Evolutionary conservation across 1,284 basidiomycete genomes (phyloP).

Genomic region (Neotropicomus parvogracilis): DNA sequence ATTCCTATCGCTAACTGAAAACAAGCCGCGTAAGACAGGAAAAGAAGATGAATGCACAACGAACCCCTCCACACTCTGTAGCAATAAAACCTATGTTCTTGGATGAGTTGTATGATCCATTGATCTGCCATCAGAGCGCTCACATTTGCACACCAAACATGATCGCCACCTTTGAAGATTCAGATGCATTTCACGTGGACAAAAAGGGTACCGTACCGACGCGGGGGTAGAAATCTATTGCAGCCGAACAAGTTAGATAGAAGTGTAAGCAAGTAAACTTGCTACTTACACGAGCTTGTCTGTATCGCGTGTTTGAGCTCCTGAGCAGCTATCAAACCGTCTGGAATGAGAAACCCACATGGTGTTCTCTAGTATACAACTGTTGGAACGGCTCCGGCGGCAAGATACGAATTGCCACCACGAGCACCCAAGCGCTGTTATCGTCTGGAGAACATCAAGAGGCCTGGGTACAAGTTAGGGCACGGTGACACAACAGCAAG

Average conservation of each 20-base stretch:
- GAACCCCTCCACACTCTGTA: constrained; percentile 13
- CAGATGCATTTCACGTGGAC: neutral
- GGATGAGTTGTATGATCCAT: neutral
- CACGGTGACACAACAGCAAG: neutral
- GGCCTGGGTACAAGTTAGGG: neutral
- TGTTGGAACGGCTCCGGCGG: neutral
- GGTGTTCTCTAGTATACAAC: neutral
- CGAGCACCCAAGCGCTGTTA: neutral
- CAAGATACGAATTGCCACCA: constrained; percentile 9
- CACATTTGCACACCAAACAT: constrained; percentile 5
- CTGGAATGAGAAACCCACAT: neutral
- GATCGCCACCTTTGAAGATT: neutral
- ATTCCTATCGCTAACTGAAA: constrained; percentile 6
- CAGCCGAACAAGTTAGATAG: neutral
- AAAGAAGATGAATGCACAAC: neutral
- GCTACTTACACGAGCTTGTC: constrained; percentile 3
- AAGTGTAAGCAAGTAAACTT: neutral
- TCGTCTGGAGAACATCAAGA: neutral
- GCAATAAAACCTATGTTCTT: constrained; percentile 7
- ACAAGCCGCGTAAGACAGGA: neutral
- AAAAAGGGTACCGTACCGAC: neutral
- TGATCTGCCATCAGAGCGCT: neutral
- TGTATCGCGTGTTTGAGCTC: neutral
- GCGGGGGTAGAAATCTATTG: neutral
- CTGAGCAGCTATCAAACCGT: neutral